Base-by-base conservation (phyloP, 31 red algal species). In the Endocladia muricata region DNA sequence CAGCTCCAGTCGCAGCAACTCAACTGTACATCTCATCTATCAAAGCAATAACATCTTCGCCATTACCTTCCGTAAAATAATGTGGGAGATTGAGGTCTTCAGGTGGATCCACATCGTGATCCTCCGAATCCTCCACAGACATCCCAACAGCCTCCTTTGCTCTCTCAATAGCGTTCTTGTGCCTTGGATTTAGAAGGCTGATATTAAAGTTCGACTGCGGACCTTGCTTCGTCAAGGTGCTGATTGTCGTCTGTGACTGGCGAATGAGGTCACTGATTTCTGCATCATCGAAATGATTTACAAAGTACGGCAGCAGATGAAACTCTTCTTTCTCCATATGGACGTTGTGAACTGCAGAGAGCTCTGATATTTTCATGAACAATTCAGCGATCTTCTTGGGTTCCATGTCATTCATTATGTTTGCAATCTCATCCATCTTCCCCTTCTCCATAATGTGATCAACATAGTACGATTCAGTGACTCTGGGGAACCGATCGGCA, bases 251-350 rank as follows among this genome's bases (percentile, higher is more conserved):
- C 47, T 85, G 70, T 1, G 59, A 76, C 41, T 85, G 82, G 13
- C 82, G 37, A 54, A 85, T 85, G 33, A 89, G 48, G 33, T 80
- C 70, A 31, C 59, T 75, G 38, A 81, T 79, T 39, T 89, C 77
- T 2, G 55, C 74, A 69, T 78, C 74, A 59, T 66, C 62, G 64
- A 87, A 87, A 36, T 70, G 47, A 47, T 78, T 43, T 56, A 87
- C 42, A 87, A 87, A 87, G 62, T 87, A 87, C 37, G 83, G 83
- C 31, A 87, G 83, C 40, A 87, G 74, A 39, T 87, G 83, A 37
- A 57, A 77, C 21, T 87, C 83, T 72, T 87, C 83, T 64, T 87
- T 87, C 41, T 78, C 52, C 74, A 77, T 77, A 51, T 87, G 73
- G 13, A 78, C 74, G 31, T 59, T 73, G 68, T 78, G 73, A 1